A percentile compares a stretch with the other conserved stretches of the same genome.
Conservation (phyloP, 768 basidiomycete species). For the Russula abietina region DNA sequence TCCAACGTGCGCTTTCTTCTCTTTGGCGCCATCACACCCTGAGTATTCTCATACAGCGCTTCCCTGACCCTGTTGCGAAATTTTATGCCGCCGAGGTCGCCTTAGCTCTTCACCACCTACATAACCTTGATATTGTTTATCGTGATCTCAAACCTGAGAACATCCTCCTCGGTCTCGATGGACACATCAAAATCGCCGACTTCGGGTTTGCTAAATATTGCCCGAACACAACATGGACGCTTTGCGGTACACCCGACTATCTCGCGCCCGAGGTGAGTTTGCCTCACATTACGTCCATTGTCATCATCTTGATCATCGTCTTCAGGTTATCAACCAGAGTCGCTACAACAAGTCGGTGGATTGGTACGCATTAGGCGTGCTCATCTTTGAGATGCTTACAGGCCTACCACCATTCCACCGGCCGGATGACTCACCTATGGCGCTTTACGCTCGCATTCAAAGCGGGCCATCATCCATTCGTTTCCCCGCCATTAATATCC, state of each 20-base stretch:
- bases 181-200: constrained; percentile 95
- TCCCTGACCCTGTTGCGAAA: constrained; percentile 95
- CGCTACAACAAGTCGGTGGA: constrained; percentile 96
- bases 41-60: constrained; percentile 55
- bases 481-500: constrained; percentile 73
- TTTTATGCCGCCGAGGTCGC: constrained; percentile 97
- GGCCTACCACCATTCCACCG: constrained; percentile 95
- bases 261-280: constrained; percentile 81
- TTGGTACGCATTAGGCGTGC: constrained; percentile 97
- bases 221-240: constrained; percentile 83
- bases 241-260: constrained; percentile 95
- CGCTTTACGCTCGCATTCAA: constrained; percentile 88
- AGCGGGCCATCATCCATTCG: constrained; percentile 65
- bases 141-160: constrained; percentile 98
- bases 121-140: constrained; percentile 84
- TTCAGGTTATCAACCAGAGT: constrained; percentile 67
- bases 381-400: constrained; percentile 96
- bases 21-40: constrained; percentile 9
- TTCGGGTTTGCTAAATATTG: constrained; percentile 95
- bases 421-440: constrained; percentile 72
- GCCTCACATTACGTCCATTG: background rate
- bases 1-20: constrained; percentile 58
- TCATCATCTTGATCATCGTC: constrained; percentile 1
- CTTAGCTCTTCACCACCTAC: constrained; percentile 86
- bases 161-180: constrained; percentile 86